These are phyloP conservation scores for Pseudozyma pruni DNA, from an alignment of 1,284 basidiomycete genomes.

Conservation along the genomic window DNA sequence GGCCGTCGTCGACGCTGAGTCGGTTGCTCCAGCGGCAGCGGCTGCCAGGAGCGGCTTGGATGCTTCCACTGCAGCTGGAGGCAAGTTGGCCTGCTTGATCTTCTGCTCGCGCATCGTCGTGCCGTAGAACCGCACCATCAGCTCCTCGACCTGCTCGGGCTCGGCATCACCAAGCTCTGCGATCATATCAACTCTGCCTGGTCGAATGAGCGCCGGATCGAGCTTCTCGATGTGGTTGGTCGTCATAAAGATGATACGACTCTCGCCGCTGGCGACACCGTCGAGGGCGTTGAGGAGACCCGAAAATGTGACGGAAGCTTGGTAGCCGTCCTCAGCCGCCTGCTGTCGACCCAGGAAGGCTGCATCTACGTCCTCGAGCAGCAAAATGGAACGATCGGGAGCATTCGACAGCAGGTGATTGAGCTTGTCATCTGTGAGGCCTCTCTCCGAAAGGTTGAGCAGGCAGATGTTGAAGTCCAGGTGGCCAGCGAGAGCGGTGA, in stretches of 20 bases:
- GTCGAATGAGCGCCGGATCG: slow-evolving; percentile 91
- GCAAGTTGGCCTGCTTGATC: slow-evolving; percentile 15
- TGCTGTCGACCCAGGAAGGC: slow-evolving; percentile 76
- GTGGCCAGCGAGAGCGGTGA: slow-evolving; percentile 92
- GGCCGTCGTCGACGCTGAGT: neutral
- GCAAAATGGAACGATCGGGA: slow-evolving; percentile 88
- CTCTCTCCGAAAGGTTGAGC: slow-evolving; percentile 94
- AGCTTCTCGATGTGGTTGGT: slow-evolving; percentile 83
- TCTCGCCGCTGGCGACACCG: slow-evolving; percentile 89
- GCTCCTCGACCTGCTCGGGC: slow-evolving; percentile 79
- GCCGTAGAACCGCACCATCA: slow-evolving; percentile 87
- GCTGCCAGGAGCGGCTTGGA: slow-evolving; percentile 25
- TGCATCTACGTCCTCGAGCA: slow-evolving; percentile 98
- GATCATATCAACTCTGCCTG: slow-evolving; percentile 89
- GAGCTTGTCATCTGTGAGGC: slow-evolving; percentile 94
- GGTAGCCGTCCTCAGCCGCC: slow-evolving; percentile 60
- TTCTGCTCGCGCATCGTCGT: slow-evolving; percentile 38
- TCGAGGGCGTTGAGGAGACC: slow-evolving; percentile 97
- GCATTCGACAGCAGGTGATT: slow-evolving; percentile 92
- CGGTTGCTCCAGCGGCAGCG: slow-evolving; percentile 4
- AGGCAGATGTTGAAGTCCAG: slow-evolving; percentile 92
- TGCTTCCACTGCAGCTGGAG: slow-evolving; percentile 15
- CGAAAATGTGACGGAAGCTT: slow-evolving; percentile 87
- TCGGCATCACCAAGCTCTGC: slow-evolving; percentile 88
- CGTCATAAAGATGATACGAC: slow-evolving; percentile 98